Conservation (phyloP, 768 basidiomycete genomes). For the Filobasidium floriforme region DNA sequence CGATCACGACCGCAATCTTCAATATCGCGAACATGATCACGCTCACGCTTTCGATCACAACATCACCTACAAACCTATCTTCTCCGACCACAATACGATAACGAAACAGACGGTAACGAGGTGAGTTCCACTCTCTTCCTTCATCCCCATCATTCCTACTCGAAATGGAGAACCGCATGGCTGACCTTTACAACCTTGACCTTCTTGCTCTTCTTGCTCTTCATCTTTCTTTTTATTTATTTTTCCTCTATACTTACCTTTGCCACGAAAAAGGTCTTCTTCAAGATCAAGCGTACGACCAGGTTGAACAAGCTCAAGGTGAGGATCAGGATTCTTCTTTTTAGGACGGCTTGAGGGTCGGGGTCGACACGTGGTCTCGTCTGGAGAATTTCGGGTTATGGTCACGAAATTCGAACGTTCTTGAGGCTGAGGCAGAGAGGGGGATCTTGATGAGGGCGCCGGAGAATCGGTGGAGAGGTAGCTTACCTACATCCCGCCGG, state of each 20-base stretch:
- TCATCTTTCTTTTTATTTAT: too few species aligned
- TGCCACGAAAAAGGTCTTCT: constrained; percentile 61
- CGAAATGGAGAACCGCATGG: neutral
- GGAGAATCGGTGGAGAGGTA: too few species aligned
- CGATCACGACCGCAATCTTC: too few species aligned
- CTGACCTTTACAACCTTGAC: too few species aligned
- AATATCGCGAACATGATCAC: too few species aligned
- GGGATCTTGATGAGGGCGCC: too few species aligned
- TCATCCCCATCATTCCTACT: too few species aligned
- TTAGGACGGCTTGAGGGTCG: constrained; percentile 14
- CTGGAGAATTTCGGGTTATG: neutral
- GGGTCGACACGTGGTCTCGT: too few species aligned
- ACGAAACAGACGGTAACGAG: constrained; percentile 15
- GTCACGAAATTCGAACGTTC: too few species aligned
- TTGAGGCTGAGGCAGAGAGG: too few species aligned
- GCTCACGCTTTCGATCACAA: neutral
- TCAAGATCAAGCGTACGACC: constrained; percentile 92
- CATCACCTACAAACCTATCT: neutral
- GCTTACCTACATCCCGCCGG: too few species aligned
- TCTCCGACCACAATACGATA: neutral
- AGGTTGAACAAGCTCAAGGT: constrained; percentile 79
- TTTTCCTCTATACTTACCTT: too few species aligned
- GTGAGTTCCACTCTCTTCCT: constrained; percentile 1
- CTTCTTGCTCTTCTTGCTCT: neutral
- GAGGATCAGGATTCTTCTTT: constrained; percentile 33